Evolutionary conservation across 352 stramenopile species (phyloP).

Genomic region (Pythium oligandrum): DNA sequence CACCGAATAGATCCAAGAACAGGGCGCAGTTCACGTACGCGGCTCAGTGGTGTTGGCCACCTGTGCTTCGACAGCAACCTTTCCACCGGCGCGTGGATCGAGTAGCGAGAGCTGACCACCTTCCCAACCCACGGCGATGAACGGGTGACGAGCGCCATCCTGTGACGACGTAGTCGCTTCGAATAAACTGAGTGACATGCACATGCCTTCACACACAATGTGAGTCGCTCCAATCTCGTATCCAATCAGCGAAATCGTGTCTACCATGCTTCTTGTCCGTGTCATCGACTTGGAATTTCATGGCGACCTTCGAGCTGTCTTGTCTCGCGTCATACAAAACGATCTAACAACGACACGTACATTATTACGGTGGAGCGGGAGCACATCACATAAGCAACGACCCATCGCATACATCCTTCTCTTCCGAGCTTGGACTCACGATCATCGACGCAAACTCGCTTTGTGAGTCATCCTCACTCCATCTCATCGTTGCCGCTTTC

Average conservation of each 20-base stretch:
- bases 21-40: conserved; percentile 24
- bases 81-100: conserved; percentile 49
- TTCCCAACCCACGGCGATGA: conserved; percentile 65
- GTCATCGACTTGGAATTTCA: conserved; percentile 10
- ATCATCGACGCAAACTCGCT: conserved; percentile 7
- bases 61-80: conserved; percentile 42
- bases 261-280: conserved; percentile 15
- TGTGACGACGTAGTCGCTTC: conserved; percentile 3
- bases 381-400: not conserved
- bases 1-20: no score
- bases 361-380: conserved; percentile 1
- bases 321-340: conserved; percentile 18
- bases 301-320: conserved; percentile 8
- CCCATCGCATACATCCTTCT: conserved; percentile 15
- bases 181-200: conserved; percentile 42
- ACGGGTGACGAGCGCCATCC: conserved; percentile 18
- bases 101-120: conserved; percentile 61
- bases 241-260: not conserved
- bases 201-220: conserved; percentile 23
- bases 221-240: not conserved
- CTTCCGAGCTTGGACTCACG: conserved; percentile 15
- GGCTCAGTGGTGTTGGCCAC: conserved; percentile 42
- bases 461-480: not conserved
- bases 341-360: conserved; percentile 10
- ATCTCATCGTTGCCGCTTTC: conserved; percentile 20